phyloP scores from a whole-genome alignment of 1,284 basidiomycete genomes.

The Lentinula novae-zelandiae region DNA sequence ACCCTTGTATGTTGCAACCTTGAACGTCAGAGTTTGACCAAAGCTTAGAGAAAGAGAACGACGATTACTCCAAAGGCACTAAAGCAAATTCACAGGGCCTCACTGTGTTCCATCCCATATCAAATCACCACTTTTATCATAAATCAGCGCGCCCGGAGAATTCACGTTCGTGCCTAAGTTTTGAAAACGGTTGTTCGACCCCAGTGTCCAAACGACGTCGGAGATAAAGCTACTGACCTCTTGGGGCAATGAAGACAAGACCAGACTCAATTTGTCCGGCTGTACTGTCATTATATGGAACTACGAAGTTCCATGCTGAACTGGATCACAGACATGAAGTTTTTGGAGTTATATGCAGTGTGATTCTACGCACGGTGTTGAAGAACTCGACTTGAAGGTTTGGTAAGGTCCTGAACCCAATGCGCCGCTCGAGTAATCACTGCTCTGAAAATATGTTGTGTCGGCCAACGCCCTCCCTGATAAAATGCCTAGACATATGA shows the following conservation, averaged over 20 bases:
- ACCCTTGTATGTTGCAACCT: background rate
- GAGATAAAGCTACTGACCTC: background rate
- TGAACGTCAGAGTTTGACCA: slow-evolving; percentile 8
- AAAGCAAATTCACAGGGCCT: background rate
- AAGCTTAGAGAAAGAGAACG: background rate
- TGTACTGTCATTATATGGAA: slow-evolving; percentile 7
- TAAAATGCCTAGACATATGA: background rate
- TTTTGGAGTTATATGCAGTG: background rate
- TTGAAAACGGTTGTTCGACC: background rate
- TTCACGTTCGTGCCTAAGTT: slow-evolving; percentile 2
- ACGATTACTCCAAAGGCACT: background rate
- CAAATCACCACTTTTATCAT: slow-evolving; percentile 1
- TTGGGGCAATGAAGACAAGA: slow-evolving; percentile 9
- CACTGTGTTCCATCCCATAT: slow-evolving; percentile 9
- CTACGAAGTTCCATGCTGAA: slow-evolving; percentile 9
- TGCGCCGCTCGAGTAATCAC: slow-evolving; percentile 9
- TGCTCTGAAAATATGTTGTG: slow-evolving; percentile 3
- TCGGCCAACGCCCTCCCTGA: background rate
- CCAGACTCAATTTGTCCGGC: slow-evolving; percentile 5
- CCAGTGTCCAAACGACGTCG: background rate
- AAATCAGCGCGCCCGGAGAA: background rate
- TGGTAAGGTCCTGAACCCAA: slow-evolving; percentile 8
- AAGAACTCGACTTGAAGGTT: slow-evolving; percentile 7
- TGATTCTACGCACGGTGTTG: slow-evolving; percentile 3
- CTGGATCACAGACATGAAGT: background rate